Evolutionary conservation across 106 monocot genomes (phyloP).

Genomic region (Dendrobium huoshanense): DNA sequence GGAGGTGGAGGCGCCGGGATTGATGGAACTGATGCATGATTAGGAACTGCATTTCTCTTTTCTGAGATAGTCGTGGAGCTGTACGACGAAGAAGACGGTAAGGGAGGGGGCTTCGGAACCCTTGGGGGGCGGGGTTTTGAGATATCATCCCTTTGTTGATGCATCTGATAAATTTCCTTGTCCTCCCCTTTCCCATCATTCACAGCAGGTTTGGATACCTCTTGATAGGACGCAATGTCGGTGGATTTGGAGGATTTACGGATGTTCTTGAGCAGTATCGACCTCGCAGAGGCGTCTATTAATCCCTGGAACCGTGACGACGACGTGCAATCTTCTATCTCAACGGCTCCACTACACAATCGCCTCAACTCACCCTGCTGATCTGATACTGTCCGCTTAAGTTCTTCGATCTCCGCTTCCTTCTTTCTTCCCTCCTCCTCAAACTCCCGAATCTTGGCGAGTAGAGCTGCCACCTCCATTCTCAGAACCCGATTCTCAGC

Average conservation of each 20-base stretch:
- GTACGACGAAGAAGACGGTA: constrained; percentile 33
- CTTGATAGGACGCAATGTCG: constrained; percentile 9
- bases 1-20: constrained; percentile 20
- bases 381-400: constrained; percentile 25
- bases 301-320: constrained; percentile 38
- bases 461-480: constrained; percentile 32
- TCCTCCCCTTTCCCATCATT: constrained; percentile 20
- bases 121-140: constrained; percentile 28
- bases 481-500: constrained; percentile 43
- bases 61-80: constrained; percentile 8
- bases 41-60: constrained; percentile 7
- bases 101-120: constrained; percentile 71
- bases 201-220: constrained; percentile 9
- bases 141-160: constrained; percentile 10
- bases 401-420: constrained; percentile 43
- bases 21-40: constrained; percentile 17
- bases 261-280: constrained; percentile 18
- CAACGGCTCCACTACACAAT: neutral
- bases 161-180: constrained; percentile 2
- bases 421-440: constrained; percentile 35
- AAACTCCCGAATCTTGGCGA: constrained; percentile 41
- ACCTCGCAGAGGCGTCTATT: constrained; percentile 33
- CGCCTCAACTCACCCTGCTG: constrained; percentile 15
- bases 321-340: constrained; percentile 37
- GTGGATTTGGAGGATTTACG: constrained; percentile 16